A percentile compares a stretch with the other conserved stretches of the same genome.
These are phyloP conservation scores for Arabidopsis suecica DNA, from an alignment of 345 rosid genomes.

Conservation along the genomic window DNA sequence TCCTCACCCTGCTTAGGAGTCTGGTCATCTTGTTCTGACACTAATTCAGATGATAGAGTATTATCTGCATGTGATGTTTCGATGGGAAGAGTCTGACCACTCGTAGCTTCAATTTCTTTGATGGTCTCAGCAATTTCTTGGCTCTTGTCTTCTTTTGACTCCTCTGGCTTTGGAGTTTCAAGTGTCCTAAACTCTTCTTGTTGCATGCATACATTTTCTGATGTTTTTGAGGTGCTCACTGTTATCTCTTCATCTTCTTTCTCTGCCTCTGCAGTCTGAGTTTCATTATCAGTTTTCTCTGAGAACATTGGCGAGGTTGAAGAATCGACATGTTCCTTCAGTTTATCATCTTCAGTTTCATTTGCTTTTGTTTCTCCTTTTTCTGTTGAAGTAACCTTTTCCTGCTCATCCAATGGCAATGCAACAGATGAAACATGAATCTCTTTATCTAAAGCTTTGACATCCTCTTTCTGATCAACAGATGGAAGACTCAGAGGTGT, in stretches of 20 bases:
- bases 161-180: constrained; percentile 31
- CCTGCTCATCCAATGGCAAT: constrained; percentile 5
- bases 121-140: constrained; percentile 6
- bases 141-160: constrained; percentile 30
- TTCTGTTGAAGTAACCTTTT: neutral
- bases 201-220: constrained; percentile 21
- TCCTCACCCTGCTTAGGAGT: constrained; percentile 22
- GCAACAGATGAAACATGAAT: neutral
- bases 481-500: constrained; percentile 15
- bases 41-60: constrained; percentile 17
- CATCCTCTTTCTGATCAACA: neutral
- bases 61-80: constrained; percentile 6
- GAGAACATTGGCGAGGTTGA: neutral
- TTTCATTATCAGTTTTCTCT: constrained; percentile 9
- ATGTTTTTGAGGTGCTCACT: neutral
- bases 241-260: constrained; percentile 20
- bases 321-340: neutral
- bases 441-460: neutral
- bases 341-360: constrained; percentile 17
- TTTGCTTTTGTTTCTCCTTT: constrained; percentile 19
- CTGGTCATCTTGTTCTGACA: constrained; percentile 36
- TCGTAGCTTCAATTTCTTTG: constrained; percentile 9
- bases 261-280: neutral
- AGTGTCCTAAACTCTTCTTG: constrained; percentile 15
- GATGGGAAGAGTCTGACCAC: constrained; percentile 21